These are phyloP conservation scores for Talaromyces thailandensis DNA, from an alignment of 495 filamentous ascomycete species.

Conservation along the genomic window DNA sequence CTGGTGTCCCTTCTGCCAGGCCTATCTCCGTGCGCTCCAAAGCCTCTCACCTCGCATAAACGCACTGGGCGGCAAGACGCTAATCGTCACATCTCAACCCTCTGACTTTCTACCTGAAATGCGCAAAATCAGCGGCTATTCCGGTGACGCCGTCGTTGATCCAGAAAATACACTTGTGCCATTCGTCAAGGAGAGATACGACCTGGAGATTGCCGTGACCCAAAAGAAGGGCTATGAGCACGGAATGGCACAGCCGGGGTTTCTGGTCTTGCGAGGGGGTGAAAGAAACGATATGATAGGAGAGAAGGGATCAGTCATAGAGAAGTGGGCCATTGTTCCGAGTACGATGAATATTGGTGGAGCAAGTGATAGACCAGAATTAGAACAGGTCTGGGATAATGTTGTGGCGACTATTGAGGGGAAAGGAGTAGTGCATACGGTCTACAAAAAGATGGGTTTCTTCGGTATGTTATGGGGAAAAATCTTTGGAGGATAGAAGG, in stretches of 20 bases:
- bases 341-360: background rate
- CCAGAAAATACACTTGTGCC: background rate
- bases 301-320: background rate
- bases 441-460: background rate
- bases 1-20: conserved; percentile 36
- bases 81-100: background rate
- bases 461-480: background rate
- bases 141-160: background rate
- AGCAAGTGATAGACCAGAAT: background rate
- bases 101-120: background rate
- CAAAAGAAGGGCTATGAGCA: background rate
- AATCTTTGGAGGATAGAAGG: no score
- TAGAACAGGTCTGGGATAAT: background rate
- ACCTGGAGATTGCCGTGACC: background rate
- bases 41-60: background rate
- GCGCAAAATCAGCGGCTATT: background rate
- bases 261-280: background rate
- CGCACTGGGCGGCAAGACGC: background rate
- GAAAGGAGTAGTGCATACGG: background rate
- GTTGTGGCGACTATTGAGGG: background rate
- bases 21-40: conserved; percentile 20
- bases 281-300: background rate
- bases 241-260: background rate
- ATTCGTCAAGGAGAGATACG: background rate
- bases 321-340: background rate